phyloP scores from a whole-genome alignment of 192 early-diverging fungal species.

The Spinellus fusiger region DNA sequence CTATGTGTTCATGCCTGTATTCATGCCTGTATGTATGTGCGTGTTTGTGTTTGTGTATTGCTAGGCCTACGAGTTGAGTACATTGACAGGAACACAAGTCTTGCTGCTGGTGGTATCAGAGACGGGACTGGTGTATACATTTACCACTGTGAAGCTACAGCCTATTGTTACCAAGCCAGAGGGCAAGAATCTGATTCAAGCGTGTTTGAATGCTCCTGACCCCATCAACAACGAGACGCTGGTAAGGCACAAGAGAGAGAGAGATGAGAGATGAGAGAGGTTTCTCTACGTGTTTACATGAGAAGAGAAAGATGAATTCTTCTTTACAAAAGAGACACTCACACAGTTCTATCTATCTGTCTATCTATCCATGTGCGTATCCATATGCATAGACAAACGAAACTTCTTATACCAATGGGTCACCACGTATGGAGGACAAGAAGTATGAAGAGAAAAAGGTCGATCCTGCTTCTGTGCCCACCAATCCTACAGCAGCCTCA shows the following conservation, averaged over 20 bases:
- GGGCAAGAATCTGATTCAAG: constrained; percentile 88
- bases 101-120: constrained; percentile 89
- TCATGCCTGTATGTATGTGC: background rate
- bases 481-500: background rate
- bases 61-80: constrained; percentile 86
- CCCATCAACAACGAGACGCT: background rate
- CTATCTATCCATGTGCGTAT: background rate
- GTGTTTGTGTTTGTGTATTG: background rate
- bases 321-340: too few relatives aligned
- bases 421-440: background rate
- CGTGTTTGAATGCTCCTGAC: constrained; percentile 53
- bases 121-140: constrained; percentile 91
- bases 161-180: constrained; percentile 86
- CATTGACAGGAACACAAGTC: constrained; percentile 91
- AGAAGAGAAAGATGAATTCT: background rate
- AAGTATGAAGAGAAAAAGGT: constrained; percentile 17
- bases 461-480: background rate
- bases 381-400: background rate
- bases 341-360: background rate
- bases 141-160: constrained; percentile 89
- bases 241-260: background rate
- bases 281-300: background rate
- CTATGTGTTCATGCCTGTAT: too few relatives aligned
- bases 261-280: background rate
- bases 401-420: background rate